These are phyloP conservation scores for Geoglossum cookeanum DNA, from an alignment of 2,329 filamentous ascomycete species.

Conservation along the genomic window DNA sequence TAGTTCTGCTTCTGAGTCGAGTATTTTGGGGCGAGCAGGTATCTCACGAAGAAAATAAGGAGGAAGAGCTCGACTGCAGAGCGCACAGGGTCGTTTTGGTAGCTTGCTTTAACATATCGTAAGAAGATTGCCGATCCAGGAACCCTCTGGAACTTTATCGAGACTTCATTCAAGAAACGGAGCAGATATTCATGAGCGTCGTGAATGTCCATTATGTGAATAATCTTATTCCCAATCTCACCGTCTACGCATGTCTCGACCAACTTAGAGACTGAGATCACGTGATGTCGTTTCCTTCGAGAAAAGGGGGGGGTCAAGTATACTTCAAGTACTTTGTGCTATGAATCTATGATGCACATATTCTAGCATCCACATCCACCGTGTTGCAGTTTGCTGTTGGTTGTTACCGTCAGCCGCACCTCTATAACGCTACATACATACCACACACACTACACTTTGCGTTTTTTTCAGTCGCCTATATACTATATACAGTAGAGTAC, in stretches of 20 bases:
- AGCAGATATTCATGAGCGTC: conserved; percentile 33
- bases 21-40: conserved; percentile 81
- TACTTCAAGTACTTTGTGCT: too few relatives aligned
- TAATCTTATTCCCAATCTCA: neutral
- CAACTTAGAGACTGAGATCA: neutral
- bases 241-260: neutral
- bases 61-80: conserved; percentile 85
- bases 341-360: too few relatives aligned
- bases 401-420: too few relatives aligned
- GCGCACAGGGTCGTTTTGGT: conserved; percentile 90
- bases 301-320: too few relatives aligned
- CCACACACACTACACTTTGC: too few relatives aligned
- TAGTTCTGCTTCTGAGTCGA: conserved; percentile 79
- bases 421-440: too few relatives aligned
- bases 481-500: too few relatives aligned
- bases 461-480: too few relatives aligned
- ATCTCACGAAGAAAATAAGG: conserved; percentile 87
- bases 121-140: conserved; percentile 88
- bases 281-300: neutral
- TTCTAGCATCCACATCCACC: too few relatives aligned
- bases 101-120: conserved; percentile 90
- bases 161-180: conserved; percentile 34
- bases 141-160: conserved; percentile 63
- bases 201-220: conserved; percentile 33
- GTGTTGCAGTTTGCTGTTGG: too few relatives aligned